Percentiles rank a stretch among this genome's conserved stretches.
Conservation (phyloP, 176 grass and related monocot genomes). For the Puya raimondii region DNA sequence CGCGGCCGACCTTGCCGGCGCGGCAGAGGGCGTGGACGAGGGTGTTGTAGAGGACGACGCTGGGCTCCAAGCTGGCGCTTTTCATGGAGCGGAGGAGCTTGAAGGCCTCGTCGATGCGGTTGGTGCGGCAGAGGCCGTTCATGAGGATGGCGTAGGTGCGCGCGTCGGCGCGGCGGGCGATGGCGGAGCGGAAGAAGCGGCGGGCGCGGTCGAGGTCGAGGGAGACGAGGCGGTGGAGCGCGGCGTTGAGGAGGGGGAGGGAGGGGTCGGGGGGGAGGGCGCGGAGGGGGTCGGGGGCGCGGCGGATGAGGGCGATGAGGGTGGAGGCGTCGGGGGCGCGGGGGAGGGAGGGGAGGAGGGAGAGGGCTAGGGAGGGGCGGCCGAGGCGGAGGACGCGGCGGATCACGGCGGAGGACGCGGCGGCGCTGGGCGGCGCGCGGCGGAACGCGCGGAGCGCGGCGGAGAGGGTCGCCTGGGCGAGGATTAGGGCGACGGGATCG, state of each 20-base stretch:
- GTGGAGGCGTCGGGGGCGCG: background rate
- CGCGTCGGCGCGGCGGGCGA: conserved; percentile 5
- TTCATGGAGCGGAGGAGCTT: conserved; percentile 26
- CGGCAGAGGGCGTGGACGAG: conserved; percentile 25
- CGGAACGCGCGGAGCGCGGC: conserved; percentile 3
- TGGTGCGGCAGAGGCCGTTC: conserved; percentile 30
- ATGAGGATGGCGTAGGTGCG: conserved; percentile 32
- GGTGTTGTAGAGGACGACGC: conserved; percentile 31
- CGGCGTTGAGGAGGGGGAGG: conserved; percentile 21
- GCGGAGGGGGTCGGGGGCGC: background rate
- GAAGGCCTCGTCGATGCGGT: conserved; percentile 31
- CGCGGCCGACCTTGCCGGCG: conserved; percentile 18
- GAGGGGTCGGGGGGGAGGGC: background rate
- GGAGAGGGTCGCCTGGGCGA: background rate
- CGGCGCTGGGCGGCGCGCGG: conserved; percentile 6
- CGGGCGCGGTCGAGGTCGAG: conserved; percentile 27
- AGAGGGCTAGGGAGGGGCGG: background rate
- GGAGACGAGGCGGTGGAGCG: conserved; percentile 18
- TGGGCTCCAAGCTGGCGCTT: conserved; percentile 21
- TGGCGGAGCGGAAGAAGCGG: conserved; percentile 18
- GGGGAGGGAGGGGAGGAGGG: background rate
- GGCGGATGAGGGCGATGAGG: conserved; percentile 1
- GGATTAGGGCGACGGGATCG: background rate
- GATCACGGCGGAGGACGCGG: conserved; percentile 8
- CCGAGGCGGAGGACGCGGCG: background rate